Evolutionary conservation across 192 early-diverging fungal genomes (phyloP), one percentile per base, ranked within the genome.

Genomic region (Lobulomyces angularis): DNA sequence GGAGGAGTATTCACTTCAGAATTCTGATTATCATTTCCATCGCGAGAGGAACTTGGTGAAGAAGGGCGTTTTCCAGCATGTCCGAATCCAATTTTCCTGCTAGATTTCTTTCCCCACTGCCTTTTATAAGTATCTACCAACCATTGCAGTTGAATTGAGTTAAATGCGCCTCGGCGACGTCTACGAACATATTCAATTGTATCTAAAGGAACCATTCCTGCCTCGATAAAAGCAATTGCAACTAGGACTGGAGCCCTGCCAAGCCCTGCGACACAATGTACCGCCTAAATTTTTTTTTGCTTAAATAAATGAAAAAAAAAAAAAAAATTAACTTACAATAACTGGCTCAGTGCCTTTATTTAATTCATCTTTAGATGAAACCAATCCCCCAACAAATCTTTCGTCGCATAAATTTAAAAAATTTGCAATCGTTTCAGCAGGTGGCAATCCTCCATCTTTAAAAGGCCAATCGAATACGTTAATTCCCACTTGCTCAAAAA

Each of bases 191-290:
- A 84, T 17, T 62, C 62, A 25, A 88, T 79, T 30, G 80, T 69
- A 46, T 87, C 84, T 25, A 87, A 59, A 18, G 81, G 67, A 2
- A 65, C 51, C 75, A 88, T 77, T 12, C 85, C 85, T 37, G 74
- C 68, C 46, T 88, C 85, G 35, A 88, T 80, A 28, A 88, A 55
- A 5, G 84, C 81, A 51, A 88, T 79, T 1, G 82, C 82, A 8
- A 88, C 80, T 25, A 83, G 39, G 4, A 82, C 61, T 9, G 93
- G 93, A 2, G 93, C 93, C 19, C 93, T 81, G 4, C 91, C 91
- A 4, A 96, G 71, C 20, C 91, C 91, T 3, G 91, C 88, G 16
- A 96, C 90, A 53, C 91, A 96, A 51, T 96, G 91, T 3, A 93
- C 80, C 1, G 86, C 90, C 43, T 9, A 27, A 25, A 5, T 22